Base-by-base conservation (phyloP, 352 stramenopile genomes). In the Phytophthora parvispora region DNA sequence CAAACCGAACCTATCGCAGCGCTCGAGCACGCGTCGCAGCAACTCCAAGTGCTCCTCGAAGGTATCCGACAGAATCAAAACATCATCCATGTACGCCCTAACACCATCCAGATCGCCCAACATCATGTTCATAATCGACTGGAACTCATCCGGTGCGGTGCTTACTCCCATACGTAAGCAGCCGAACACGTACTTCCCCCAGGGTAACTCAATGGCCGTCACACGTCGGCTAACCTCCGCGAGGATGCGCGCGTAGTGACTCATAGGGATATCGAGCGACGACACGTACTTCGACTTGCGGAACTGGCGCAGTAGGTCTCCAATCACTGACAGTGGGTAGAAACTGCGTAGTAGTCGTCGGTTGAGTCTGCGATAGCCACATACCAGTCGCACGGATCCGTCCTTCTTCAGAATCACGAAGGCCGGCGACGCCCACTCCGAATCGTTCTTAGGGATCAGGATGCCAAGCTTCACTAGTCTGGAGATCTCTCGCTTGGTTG, bases 391-490 rank as follows among this genome's bases (percentile, higher is more conserved):
- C 34, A 42, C 34, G 1, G 34, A 20, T 20, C 34, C 13, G 12
- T 42, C 34, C 22, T 69, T 69, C 49, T 73, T 67, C 28, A 66
- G 48, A 27, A 77, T 60, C 2, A 77, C 29, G 1, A 77, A 57
- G 16, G 67, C 72, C 7, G 58, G 63, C 2, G 64, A 73, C 4
- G 47, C 58, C 63, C 58, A 76, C 1, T 42, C 34, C 34, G 34
- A 42, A 42, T 42, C 34, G 34, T 42, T 42, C 13, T 42, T 42
- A 42, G 34, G 34, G 34, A 42, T 8, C 34, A 42, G 13, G 34
- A 42, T 42, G 15, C 13, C 36, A 42, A 42, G 36, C 36, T 20
- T 42, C 13, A 42, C 36, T n/a, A 42, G 36, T 42, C 36, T 13
- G 36, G 18, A 20, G 13, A 42, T 42, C 13, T 42, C 36, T 42